These are phyloP conservation scores for Drosera spatulata DNA, from an alignment of 179 eudicot genomes.

Conservation along the genomic window DNA sequence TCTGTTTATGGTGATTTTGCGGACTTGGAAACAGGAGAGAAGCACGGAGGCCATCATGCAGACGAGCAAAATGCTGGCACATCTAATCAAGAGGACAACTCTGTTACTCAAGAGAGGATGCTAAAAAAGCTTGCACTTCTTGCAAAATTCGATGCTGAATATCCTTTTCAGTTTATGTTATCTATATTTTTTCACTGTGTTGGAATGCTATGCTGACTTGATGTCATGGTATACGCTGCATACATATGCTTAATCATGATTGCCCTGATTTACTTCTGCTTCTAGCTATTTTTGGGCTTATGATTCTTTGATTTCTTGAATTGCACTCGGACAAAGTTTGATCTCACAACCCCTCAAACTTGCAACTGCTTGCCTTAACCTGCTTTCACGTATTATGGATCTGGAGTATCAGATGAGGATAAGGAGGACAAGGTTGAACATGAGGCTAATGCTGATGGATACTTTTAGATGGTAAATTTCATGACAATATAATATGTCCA, in stretches of 20 bases:
- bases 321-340: too few species aligned
- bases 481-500: neutral
- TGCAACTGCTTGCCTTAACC: conserved; percentile 47
- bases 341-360: neutral
- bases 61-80: conserved; percentile 10
- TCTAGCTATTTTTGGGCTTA: neutral
- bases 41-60: conserved; percentile 25
- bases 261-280: neutral
- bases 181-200: neutral
- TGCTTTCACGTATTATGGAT: conserved; percentile 33
- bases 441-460: conserved; percentile 46
- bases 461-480: conserved; percentile 62
- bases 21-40: conserved; percentile 78
- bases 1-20: conserved; percentile 70
- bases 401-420: conserved; percentile 62
- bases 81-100: conserved; percentile 22
- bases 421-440: conserved; percentile 26
- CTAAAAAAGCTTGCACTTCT: conserved; percentile 86
- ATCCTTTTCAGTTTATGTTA: conserved; percentile 38
- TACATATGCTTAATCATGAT: too few species aligned
- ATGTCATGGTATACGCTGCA: too few species aligned
- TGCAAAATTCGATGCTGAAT: conserved; percentile 89
- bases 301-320: neutral
- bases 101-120: conserved; percentile 41
- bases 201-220: too few species aligned